phyloP scores from a whole-genome alignment of 1,284 basidiomycete genomes.

The Cyathus olla region DNA sequence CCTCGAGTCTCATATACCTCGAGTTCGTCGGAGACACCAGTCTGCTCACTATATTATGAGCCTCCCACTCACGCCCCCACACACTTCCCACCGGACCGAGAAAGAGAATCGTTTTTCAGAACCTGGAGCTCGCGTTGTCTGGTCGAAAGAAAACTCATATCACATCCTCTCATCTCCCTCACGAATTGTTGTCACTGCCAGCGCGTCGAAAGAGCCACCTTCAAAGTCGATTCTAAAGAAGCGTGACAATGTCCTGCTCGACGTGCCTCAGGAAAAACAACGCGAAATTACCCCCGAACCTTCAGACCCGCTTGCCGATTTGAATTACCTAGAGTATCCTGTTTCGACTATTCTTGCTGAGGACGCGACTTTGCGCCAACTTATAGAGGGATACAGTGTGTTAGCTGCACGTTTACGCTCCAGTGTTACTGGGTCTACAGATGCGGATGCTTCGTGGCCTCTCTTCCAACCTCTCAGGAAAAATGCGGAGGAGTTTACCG shows the following conservation, averaged over 20 bases:
- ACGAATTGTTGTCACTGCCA: conserved; percentile 42
- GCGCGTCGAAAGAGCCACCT: conserved; percentile 52
- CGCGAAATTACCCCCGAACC: conserved; percentile 81
- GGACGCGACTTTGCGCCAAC: conserved; percentile 58
- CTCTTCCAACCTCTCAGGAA: conserved; percentile 75
- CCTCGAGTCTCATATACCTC: background rate
- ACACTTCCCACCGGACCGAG: conserved; percentile 64
- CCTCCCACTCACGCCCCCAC: conserved; percentile 70
- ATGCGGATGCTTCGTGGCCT: conserved; percentile 72
- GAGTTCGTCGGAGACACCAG: background rate
- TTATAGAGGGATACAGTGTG: conserved; percentile 79
- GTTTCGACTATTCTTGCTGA: conserved; percentile 66
- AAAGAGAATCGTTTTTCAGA: conserved; percentile 54
- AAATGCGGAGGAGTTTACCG: conserved; percentile 58
- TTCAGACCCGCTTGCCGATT: conserved; percentile 68
- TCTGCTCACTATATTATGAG: background rate
- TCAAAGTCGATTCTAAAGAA: conserved; percentile 76
- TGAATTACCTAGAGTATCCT: conserved; percentile 70
- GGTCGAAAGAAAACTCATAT: conserved; percentile 68
- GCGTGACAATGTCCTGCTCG: conserved; percentile 39
- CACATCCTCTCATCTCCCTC: conserved; percentile 57
- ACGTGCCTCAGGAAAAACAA: conserved; percentile 53
- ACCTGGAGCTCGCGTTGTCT: conserved; percentile 58
- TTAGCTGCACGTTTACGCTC: conserved; percentile 72
- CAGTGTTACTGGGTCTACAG: conserved; percentile 56